These are phyloP conservation scores for Postia placenta DNA, from an alignment of 768 basidiomycete species.

Conservation along the genomic window DNA sequence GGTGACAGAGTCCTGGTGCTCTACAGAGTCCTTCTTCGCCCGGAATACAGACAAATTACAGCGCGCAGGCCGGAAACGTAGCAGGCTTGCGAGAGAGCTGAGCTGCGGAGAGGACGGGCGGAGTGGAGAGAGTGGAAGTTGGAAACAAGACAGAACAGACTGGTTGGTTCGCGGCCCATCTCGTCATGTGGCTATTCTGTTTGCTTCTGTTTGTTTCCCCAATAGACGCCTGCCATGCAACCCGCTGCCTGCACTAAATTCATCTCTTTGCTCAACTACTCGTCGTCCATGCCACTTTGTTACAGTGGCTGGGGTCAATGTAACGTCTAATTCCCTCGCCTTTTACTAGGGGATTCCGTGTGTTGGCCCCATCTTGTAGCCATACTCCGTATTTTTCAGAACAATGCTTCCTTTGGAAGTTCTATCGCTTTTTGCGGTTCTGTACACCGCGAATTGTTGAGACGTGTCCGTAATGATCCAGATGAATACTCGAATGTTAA, in stretches of 20 bases:
- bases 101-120: neutral
- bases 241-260: no score
- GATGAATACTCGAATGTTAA: no score
- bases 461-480: no score
- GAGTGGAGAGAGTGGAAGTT: neutral
- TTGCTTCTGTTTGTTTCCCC: neutral
- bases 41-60: slow-evolving; percentile 12
- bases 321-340: slow-evolving; percentile 56
- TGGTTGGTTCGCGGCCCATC: neutral
- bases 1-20: slow-evolving; percentile 13
- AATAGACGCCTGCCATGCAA: neutral
- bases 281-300: no score
- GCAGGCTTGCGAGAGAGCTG: neutral
- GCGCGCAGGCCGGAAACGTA: slow-evolving; percentile 14
- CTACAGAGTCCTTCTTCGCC: slow-evolving; percentile 14
- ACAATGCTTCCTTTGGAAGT: neutral
- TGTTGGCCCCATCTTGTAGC: slow-evolving; percentile 27
- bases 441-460: no score
- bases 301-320: slow-evolving; percentile 39
- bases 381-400: neutral
- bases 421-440: no score
- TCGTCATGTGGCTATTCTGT: slow-evolving; percentile 1
- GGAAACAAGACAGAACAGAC: slow-evolving; percentile 7
- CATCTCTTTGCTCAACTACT: no score
- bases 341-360: slow-evolving; percentile 62